Evolutionary conservation across 257 asterid genomes (phyloP).

Genomic region (Thymus mandschuricus): DNA sequence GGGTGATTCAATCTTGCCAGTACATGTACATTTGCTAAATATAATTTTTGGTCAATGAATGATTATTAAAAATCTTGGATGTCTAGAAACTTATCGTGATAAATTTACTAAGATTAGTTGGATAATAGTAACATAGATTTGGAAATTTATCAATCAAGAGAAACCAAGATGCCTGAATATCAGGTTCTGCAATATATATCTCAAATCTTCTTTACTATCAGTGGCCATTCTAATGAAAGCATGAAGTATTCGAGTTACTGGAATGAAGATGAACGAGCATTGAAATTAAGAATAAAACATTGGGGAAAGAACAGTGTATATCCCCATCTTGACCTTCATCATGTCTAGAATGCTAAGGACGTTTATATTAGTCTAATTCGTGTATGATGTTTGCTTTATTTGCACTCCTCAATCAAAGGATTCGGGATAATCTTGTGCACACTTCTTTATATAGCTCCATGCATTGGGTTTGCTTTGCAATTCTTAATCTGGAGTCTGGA

Average conservation of each 20-base stretch:
- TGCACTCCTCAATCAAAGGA: neutral
- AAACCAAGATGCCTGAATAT: too few relatives aligned
- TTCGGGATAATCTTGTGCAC: neutral
- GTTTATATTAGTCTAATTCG: neutral
- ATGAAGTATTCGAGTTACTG: neutral
- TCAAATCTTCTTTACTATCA: too few relatives aligned
- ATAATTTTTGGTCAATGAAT: too few relatives aligned
- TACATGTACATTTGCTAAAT: neutral
- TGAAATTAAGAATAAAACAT: neutral
- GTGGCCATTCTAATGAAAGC: neutral
- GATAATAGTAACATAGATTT: too few relatives aligned
- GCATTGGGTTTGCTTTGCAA: too few relatives aligned
- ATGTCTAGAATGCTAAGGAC: neutral
- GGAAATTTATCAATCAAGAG: too few relatives aligned
- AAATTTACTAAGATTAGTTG: too few relatives aligned
- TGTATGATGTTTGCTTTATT: neutral
- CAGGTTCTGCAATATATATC: too few relatives aligned
- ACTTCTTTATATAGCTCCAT: neutral
- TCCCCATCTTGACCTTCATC: neutral
- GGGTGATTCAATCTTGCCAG: neutral
- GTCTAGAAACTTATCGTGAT: too few relatives aligned
- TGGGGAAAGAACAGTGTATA: neutral
- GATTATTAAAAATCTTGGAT: neutral
- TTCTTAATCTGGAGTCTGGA: too few relatives aligned
- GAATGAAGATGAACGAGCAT: constrained; percentile 1